Evolutionary conservation across 1,284 basidiomycete species (phyloP), one percentile per base, ranked within the genome.

Genomic region (Vanrija sp.): DNA sequence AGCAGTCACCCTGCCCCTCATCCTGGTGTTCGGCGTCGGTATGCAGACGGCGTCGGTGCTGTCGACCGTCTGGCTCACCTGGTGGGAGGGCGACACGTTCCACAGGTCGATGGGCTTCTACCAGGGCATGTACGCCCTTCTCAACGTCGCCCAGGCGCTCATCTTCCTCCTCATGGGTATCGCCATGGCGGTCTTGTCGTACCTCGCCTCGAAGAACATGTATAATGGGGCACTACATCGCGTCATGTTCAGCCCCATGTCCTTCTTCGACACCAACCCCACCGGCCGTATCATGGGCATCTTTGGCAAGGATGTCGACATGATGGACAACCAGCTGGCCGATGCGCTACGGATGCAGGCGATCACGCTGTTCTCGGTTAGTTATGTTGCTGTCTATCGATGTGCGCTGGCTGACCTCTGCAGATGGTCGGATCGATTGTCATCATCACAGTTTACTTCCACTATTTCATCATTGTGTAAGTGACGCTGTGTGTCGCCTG

Each of bases 261-360:
- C 82, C 0, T 85, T 86, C 67, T 87, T 86, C 60, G 85, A 87
- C 67, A 83, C 83, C 1, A 85, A 84, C 16, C 84, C 85, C 49
- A 64, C 83, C 47, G 86, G 86, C 9, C 82, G 86, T 26, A 83
- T 87, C 23, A 76, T 86, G 54, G 80, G 83, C 42, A 79, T 86
- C 1, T 84, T 87, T 55, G 84, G 84, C 19, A 73, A 75, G 54
- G 75, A 77, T 52, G 68, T 74, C 39, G 91, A 95, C 70, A 91
- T 88, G 0, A 81, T 93, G 55, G 92, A 95, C 74, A 78, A 78
- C 62, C 79, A 78, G 52, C 75, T 82, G 38, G 71, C 83, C 79
- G 86, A 87, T 54, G 83, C 85, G 0, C 80, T 87, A 75, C 79
- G 86, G 61, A 81, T 88, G 74, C 55, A 68, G 51, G 62, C 68